Percentiles rank a stretch among this genome's conserved stretches.
Evolutionary conservation across 2,329 filamentous ascomycete species (phyloP).

Genomic region (Capronia epimyces): DNA sequence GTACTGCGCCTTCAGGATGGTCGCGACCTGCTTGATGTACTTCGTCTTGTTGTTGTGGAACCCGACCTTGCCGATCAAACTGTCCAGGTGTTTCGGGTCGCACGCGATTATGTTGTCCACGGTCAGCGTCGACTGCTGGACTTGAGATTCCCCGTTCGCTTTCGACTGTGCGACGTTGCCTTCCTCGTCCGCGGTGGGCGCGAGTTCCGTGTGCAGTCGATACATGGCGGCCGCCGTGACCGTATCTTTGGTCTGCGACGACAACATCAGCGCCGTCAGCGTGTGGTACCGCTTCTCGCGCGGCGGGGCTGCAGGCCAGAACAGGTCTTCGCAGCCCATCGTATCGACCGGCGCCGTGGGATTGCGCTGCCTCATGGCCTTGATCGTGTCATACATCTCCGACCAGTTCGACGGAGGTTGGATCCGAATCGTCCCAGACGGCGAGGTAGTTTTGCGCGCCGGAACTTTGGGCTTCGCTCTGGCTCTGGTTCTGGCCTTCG

Average conservation of each 20-base stretch:
- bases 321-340: constrained; percentile 72
- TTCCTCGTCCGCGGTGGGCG: constrained; percentile 26
- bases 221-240: constrained; percentile 80
- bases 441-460: constrained; percentile 38
- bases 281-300: constrained; percentile 74
- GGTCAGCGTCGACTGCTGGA: constrained; percentile 51
- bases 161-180: constrained; percentile 2
- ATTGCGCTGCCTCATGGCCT: constrained; percentile 68
- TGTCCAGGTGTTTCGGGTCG: constrained; percentile 60
- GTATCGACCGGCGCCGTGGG: constrained; percentile 81
- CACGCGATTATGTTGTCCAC: constrained; percentile 72
- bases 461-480: constrained; percentile 36
- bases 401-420: constrained; percentile 77
- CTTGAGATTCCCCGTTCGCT: constrained; percentile 17
- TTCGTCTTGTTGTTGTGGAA: constrained; percentile 95
- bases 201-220: constrained; percentile 68
- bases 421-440: constrained; percentile 35
- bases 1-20: constrained; percentile 65
- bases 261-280: constrained; percentile 81
- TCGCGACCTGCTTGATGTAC: constrained; percentile 69
- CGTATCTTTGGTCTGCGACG: constrained; percentile 88
- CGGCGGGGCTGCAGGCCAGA: constrained; percentile 40
- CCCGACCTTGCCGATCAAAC: constrained; percentile 75
- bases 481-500: constrained; percentile 29
- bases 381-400: constrained; percentile 69